A percentile compares a stretch with the other conserved stretches of the same genome.
Evolutionary conservation across 1,139 yeast genomes (phyloP).

Genomic region (Saccharomyces hybrid): DNA sequence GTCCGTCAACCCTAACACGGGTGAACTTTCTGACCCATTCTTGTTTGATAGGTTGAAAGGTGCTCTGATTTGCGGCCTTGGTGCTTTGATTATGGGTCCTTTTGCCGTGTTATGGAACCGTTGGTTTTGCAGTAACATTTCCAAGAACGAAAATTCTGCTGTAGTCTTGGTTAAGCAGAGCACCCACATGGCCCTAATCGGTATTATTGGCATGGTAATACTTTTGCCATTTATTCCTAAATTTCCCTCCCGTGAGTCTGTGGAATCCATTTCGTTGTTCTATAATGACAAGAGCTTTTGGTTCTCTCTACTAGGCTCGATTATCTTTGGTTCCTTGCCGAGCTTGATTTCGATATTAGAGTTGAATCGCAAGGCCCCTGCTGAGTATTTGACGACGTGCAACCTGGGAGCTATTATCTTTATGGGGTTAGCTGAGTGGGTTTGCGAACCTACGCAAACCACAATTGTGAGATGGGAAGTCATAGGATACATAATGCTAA

Average conservation of each 20-base stretch:
- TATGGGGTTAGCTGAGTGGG: constrained; percentile 28
- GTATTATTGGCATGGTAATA: constrained; percentile 16
- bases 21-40: constrained; percentile 27
- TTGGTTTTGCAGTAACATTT: constrained; percentile 14
- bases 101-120: constrained; percentile 21
- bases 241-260: constrained; percentile 7
- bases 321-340: constrained; percentile 23
- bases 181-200: constrained; percentile 20
- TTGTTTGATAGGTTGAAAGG: constrained; percentile 28
- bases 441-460: constrained; percentile 24
- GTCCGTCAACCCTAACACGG: constrained; percentile 22
- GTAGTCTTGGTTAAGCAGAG: constrained; percentile 13
- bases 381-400: constrained; percentile 24
- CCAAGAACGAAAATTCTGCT: constrained; percentile 11
- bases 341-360: constrained; percentile 17
- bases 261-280: constrained; percentile 12
- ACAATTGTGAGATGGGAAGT: constrained; percentile 30
- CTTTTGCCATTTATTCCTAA: constrained; percentile 21
- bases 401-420: constrained; percentile 24
- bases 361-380: constrained; percentile 18
- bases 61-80: constrained; percentile 24
- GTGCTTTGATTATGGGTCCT: constrained; percentile 25
- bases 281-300: constrained; percentile 21
- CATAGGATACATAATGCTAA: constrained; percentile 24
- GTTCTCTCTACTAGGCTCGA: constrained; percentile 18